Percentiles rank a stretch among this genome's conserved stretches.
phyloP scores from a whole-genome alignment of 1,284 basidiomycete genomes.

The Hypsizygus ulmarius region DNA sequence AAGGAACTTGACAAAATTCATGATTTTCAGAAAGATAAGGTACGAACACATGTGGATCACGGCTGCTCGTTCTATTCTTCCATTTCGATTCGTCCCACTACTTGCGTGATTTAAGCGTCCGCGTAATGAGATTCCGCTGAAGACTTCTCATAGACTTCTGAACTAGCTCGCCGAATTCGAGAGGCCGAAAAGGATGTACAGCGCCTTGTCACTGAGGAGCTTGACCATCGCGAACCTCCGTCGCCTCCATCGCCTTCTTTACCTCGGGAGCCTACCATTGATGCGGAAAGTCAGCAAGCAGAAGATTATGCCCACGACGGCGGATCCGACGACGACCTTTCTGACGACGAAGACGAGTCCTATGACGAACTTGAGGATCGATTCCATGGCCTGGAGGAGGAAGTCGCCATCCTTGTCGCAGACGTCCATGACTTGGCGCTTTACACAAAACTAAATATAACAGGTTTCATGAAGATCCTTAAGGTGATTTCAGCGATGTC shows the following conservation, averaged over 20 bases:
- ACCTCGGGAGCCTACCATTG: conserved; percentile 26
- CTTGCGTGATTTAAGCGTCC: background rate
- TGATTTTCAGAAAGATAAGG: conserved; percentile 92
- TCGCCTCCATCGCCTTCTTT: conserved; percentile 17
- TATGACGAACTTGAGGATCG: conserved; percentile 83
- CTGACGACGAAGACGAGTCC: conserved; percentile 61
- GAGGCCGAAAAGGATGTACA: conserved; percentile 81
- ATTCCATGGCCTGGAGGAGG: conserved; percentile 90
- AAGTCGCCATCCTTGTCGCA: conserved; percentile 93
- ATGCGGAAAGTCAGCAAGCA: conserved; percentile 58
- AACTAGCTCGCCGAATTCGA: conserved; percentile 78
- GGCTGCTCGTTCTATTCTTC: background rate
- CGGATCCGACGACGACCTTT: conserved; percentile 66
- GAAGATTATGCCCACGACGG: conserved; percentile 57
- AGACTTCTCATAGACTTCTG: conserved; percentile 60
- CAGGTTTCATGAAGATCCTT: conserved; percentile 98
- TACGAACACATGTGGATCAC: conserved; percentile 27
- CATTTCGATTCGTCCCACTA: background rate
- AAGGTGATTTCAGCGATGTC: conserved; percentile 53
- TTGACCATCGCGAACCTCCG: conserved; percentile 24
- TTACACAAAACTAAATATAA: conserved; percentile 95
- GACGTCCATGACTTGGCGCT: conserved; percentile 98
- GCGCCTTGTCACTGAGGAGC: conserved; percentile 67
- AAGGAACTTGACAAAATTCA: conserved; percentile 94
- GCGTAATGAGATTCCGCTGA: background rate